phyloP scores from a whole-genome alignment of 208 protist genomes.

The Leishmania braziliensis region DNA sequence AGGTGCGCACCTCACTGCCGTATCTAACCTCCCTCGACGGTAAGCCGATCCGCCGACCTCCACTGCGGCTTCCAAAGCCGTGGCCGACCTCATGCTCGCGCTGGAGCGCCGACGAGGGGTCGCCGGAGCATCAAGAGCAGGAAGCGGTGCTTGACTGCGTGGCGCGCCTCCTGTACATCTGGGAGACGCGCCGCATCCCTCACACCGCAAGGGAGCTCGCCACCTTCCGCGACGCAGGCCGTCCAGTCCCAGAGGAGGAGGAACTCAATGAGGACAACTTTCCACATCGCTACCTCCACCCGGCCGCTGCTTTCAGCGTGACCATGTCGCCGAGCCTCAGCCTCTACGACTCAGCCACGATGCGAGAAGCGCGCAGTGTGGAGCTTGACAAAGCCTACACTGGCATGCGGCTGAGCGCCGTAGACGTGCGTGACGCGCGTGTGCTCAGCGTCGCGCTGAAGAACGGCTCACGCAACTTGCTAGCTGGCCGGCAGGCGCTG shows the following conservation, averaged over 20 bases:
- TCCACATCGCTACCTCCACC: constrained; percentile 81
- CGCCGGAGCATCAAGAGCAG: constrained; percentile 21
- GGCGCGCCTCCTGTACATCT: constrained; percentile 69
- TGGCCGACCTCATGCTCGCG: constrained; percentile 45
- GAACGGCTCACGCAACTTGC: constrained; percentile 69
- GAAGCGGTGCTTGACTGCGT: constrained; percentile 58
- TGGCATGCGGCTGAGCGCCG: constrained; percentile 70
- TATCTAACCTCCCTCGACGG: constrained; percentile 79
- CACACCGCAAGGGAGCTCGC: constrained; percentile 52
- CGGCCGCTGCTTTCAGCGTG: constrained; percentile 65
- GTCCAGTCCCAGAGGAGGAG: constrained; percentile 43
- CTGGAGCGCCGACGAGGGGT: background rate
- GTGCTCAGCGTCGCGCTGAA: constrained; percentile 84
- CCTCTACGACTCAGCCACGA: constrained; percentile 53
- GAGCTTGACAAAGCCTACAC: constrained; percentile 57
- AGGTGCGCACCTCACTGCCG: constrained; percentile 79
- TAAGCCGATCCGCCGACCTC: constrained; percentile 72
- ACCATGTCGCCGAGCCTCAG: constrained; percentile 39
- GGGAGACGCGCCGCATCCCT: constrained; percentile 74
- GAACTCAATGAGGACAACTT: constrained; percentile 85
- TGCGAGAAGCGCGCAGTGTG: constrained; percentile 58
- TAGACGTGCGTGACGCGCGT: constrained; percentile 62
- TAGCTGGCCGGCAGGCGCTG: constrained; percentile 65
- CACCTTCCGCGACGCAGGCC: constrained; percentile 11
- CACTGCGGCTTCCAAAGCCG: constrained; percentile 64